Evolutionary conservation across 495 filamentous ascomycete species (phyloP), one percentile per base, ranked within the genome.

Genomic region (Penicillium paxilli): DNA sequence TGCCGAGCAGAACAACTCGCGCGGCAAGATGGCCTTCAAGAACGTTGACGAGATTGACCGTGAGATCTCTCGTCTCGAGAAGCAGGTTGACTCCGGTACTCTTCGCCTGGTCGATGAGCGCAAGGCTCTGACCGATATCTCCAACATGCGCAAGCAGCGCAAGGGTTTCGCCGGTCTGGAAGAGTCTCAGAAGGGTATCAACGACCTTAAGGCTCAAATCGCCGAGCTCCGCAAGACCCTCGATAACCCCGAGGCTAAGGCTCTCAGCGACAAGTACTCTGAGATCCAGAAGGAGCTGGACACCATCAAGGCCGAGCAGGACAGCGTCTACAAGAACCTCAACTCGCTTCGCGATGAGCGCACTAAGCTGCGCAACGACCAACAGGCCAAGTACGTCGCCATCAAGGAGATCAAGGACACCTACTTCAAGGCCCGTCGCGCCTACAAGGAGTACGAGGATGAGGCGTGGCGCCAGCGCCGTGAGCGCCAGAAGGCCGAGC

Each of bases 91-190:
- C 68, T 80, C 83, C 44, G 91, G 92, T 41, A 88, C 80, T 57
- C 88, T 98, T 86, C 94, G 90, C 63, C 70, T 99, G 50, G 95
- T 97, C 4, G 94, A 98, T 55, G 95, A 98, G 83, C 93, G 90
- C 81, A 97, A 96, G 80, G 89, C 91, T 5, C 78, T 98, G 1
- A 70, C 80, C 17, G 91, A 96, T 58, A 84, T 95, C 50, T 87
- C 87, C 42, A 88, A 72, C 68, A 75, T 97, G 56, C 85, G 88
- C 66, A 96, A 92, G 79, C 85, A 88, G 69, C 87, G 88, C 71
- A 98, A 96, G 84, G 86, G 82, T 70, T 96, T 98, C 62, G 84
- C 83, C 42, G 82, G 83, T 30, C 86, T 98, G 64, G 89, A 93
- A 17, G 86, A 89, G 32, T 74, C 80, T 19, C 88, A 97, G 71